phyloP scores from a whole-genome alignment of 169 alveolate species.

The Plasmodium gaboni region DNA sequence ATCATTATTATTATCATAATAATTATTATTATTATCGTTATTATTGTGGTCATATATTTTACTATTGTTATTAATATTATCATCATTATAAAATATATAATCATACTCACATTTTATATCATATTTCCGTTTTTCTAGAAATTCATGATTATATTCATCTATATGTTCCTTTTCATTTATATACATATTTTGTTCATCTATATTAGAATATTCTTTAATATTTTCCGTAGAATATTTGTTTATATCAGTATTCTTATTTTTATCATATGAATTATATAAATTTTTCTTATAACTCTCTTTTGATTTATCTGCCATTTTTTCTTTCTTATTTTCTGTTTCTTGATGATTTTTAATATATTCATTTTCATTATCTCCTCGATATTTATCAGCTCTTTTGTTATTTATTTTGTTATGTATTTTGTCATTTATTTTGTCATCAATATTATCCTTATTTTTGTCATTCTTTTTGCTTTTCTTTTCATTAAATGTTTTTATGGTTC shows the following conservation, averaged over 20 bases:
- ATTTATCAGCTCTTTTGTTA: background rate
- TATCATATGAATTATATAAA: no score
- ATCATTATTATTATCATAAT: background rate
- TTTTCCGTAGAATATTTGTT: background rate
- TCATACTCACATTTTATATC: constrained; percentile 70
- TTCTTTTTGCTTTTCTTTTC: background rate
- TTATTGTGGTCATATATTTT: constrained; percentile 14
- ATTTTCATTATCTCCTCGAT: background rate
- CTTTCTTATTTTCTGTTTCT: background rate
- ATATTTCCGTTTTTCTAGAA: constrained; percentile 39
- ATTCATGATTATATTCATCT: constrained; percentile 26
- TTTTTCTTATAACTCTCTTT: background rate
- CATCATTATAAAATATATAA: constrained; percentile 28
- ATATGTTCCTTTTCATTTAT: constrained; percentile 9
- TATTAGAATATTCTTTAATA: background rate
- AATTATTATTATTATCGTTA: background rate
- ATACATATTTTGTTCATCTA: background rate
- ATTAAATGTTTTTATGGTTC: background rate
- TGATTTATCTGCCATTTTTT: background rate
- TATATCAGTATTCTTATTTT: constrained; percentile 2
- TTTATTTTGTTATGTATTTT: background rate
- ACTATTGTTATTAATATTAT: constrained; percentile 1
- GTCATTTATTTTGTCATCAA: background rate
- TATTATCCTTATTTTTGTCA: background rate
- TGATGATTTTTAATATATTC: background rate